Base-by-base conservation (phyloP, 1,284 basidiomycete species). In the Boletus sp. region DNA sequence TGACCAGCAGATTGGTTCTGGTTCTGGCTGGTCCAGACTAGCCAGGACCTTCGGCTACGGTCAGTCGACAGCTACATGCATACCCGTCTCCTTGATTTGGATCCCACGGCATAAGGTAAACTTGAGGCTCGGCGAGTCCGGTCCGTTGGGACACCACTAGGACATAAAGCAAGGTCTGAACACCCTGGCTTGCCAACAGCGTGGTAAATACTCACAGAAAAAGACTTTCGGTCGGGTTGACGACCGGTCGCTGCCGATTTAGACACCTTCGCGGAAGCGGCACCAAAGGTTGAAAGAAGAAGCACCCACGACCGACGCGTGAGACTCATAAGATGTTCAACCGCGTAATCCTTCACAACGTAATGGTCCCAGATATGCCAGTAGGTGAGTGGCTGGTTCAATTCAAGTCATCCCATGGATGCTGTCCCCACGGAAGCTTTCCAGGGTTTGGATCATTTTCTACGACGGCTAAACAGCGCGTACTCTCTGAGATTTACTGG, bases 161-260 rank as follows among this genome's bases (percentile, higher is more conserved):
- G n/a, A n/a, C n/a, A n/a, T n/a, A n/a, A n/a, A n/a, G n/a, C n/a
- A n/a, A n/a, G n/a, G n/a, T n/a, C n/a, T n/a, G n/a, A n/a, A n/a
- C n/a, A n/a, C n/a, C n/a, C n/a, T n/a, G n/a, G n/a, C n/a, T n/a
- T n/a, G n/a, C n/a, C n/a, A n/a, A n/a, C n/a, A n/a, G n/a, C n/a
- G n/a, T n/a, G 44, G 32, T 16, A 22, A 23, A 20, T 33, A 32
- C 40, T 29, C 38, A 35, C 13, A 13, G 27, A 27, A 20, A 35
- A 5, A 29, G 39, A 42, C 40, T 43, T 45, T 39, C 36, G 19
- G 30, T 45, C 23, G 35, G 30, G 33, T 44, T 57, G 44, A 34
- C 47, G 40, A 57, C 54, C 46, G 40, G 43, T 34, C 34, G 29
- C 41, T 8, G 19, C 49, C 46, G 35, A 37, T 26, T 35, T 27